Conservation (phyloP, 768 basidiomycete genomes). For the Pisolithus marmoratus region DNA sequence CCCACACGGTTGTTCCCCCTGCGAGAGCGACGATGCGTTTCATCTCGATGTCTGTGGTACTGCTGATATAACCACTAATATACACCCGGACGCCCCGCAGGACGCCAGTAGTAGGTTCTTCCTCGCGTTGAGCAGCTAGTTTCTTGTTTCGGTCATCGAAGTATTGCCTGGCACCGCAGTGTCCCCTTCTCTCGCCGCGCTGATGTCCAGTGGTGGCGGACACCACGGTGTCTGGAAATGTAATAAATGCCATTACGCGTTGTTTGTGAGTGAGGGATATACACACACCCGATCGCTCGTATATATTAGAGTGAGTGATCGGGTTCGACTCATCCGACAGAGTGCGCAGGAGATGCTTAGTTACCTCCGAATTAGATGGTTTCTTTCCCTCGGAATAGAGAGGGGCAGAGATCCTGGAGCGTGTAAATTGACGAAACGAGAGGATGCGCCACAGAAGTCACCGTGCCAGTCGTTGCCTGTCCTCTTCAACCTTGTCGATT, state of each 20-base stretch:
- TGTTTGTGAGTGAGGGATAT: neutral
- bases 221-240: conserved; percentile 45
- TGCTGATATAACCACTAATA: conserved; percentile 62
- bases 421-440: neutral
- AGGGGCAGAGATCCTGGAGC: conserved; percentile 26
- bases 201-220: conserved; percentile 70
- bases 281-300: conserved; percentile 51
- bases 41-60: conserved; percentile 78
- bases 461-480: conserved; percentile 14
- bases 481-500: conserved; percentile 10
- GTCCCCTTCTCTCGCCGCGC: conserved; percentile 41
- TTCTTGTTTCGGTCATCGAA: conserved; percentile 42
- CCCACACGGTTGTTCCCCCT: conserved; percentile 64
- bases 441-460: neutral
- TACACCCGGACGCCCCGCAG: conserved; percentile 50
- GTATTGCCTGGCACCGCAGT: conserved; percentile 30
- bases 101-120: conserved; percentile 18
- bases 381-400: conserved; percentile 25
- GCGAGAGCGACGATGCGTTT: conserved; percentile 59
- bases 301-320: conserved; percentile 68
- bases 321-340: conserved; percentile 65
- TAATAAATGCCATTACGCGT: neutral
- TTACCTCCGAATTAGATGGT: conserved; percentile 42
- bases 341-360: conserved; percentile 54
- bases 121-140: conserved; percentile 29